Percentiles rank a stretch among this genome's conserved stretches.
phyloP scores from a whole-genome alignment of 2,329 filamentous ascomycete species.

The Mycocentrospora acerina region DNA sequence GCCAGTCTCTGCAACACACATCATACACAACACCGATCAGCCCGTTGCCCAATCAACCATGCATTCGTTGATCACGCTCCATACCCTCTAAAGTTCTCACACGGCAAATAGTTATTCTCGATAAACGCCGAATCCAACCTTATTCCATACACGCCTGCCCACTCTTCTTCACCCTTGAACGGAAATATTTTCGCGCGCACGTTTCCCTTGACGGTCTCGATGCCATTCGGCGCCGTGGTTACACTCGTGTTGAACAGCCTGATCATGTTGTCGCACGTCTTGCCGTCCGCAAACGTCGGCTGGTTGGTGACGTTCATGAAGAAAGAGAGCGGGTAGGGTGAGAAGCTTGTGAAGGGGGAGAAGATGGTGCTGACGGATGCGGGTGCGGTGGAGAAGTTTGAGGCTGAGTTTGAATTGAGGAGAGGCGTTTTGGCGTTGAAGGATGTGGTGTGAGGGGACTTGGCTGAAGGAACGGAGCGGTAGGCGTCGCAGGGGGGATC shows the following conservation, averaged over 20 bases:
- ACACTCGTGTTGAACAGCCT: conserved; percentile 51
- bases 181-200: conserved; percentile 32
- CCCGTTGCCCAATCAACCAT: no score
- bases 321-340: conserved; percentile 46
- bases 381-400: not conserved
- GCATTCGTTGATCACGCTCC: no score
- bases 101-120: conserved; percentile 43
- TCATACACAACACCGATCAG: no score
- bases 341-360: conserved; percentile 4
- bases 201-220: conserved; percentile 37
- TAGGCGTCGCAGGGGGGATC: conserved; percentile 56
- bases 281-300: conserved; percentile 48
- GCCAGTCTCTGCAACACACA: no score
- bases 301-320: conserved; percentile 58
- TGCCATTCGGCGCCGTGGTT: conserved; percentile 33
- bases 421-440: conserved; percentile 17
- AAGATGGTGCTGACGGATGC: conserved; percentile 20
- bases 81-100: conserved; percentile 36
- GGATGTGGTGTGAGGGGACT: conserved; percentile 21
- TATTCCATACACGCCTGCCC: conserved; percentile 36
- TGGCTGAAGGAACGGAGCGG: conserved; percentile 22
- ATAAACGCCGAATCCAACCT: conserved; percentile 44
- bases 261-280: conserved; percentile 49
- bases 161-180: conserved; percentile 32
- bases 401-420: no score